Base-by-base conservation (phyloP, 495 filamentous ascomycete genomes). In the Jackrogersella minutella region DNA sequence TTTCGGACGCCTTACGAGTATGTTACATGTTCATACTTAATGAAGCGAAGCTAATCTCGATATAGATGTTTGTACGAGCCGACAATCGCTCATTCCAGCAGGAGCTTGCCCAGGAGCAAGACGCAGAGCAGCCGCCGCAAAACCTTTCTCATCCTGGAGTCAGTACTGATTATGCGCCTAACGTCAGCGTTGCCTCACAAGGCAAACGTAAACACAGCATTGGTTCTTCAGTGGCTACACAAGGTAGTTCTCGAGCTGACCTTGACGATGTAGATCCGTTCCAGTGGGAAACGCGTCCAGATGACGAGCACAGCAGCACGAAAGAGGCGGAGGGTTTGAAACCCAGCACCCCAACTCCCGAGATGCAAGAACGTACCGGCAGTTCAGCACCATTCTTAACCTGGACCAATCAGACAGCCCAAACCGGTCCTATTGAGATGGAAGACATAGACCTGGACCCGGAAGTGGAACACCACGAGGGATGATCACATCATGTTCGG, bases 71-170 rank as follows among this genome's bases (percentile, higher is more conserved):
- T 61, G 72, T 81, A 22, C 72, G 68, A 40, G 70, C 74, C 52
- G 81, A 84, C 47, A 84, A 82, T 46, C 73, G 74, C 6, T 71
- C 71, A 13, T 82, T 82, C 56, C 75, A 76, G 37, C 72, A 79
- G 43, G 80, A 84, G 62, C 65, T 81, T 9, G 52, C 63, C 8
- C 70, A 80, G 50, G 74, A 74, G 61, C 62, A 47, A 44, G 19
- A 22, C 30, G 37, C 57, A 36, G 34, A 16, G 31, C 52, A 63
- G 11, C 41, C 31, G 13, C 43, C 39, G 13, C 55, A 66, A 9
- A 31, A 66, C 7, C 17, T 14, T 7, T 46, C 34, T 10, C 14
- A 24, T 24, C 33, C 43, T 13, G 59, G 40, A 31, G 4, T 74
- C 34, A 70, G 59, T 3, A 52, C 54, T 5, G 65, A 53, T 19